Conservation (phyloP, 75 land plant genomes). For the Pseudotsuga menziesii region DNA sequence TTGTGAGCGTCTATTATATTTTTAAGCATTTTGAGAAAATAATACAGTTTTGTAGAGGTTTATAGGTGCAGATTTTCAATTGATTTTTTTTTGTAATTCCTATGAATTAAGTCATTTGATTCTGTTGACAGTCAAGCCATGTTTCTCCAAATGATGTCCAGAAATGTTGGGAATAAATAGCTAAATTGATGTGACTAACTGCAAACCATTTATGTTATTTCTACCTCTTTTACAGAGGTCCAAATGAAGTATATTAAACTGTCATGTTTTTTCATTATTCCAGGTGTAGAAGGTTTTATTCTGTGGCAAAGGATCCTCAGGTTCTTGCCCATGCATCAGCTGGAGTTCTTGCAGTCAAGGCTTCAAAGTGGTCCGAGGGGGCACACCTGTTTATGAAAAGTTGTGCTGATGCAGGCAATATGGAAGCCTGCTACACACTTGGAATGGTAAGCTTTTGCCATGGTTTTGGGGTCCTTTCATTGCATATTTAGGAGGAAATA, state of each 20-base stretch:
- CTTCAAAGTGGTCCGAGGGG: conserved; percentile 53
- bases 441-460: conserved; percentile 28
- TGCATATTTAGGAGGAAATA: neutral
- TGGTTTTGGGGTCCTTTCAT: neutral
- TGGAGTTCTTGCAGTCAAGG: conserved; percentile 40
- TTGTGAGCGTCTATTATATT: no score
- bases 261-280: neutral
- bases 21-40: no score
- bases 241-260: neutral
- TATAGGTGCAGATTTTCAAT: no score
- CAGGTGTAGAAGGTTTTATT: conserved; percentile 53
- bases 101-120: no score
- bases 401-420: conserved; percentile 57
- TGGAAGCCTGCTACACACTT: conserved; percentile 58
- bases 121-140: no score
- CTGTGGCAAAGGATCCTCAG: conserved; percentile 21
- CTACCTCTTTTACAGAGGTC: no score
- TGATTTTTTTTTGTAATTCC: no score
- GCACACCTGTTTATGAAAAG: conserved; percentile 49
- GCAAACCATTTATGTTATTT: no score
- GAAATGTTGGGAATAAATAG: no score
- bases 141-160: no score
- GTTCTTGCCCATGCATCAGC: conserved; percentile 36
- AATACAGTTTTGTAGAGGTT: no score
- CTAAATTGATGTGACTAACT: no score